A percentile compares a stretch with the other conserved stretches of the same genome.
Conservation (phyloP, 495 filamentous ascomycete genomes). For the Diplogelasinospora grovesii region DNA sequence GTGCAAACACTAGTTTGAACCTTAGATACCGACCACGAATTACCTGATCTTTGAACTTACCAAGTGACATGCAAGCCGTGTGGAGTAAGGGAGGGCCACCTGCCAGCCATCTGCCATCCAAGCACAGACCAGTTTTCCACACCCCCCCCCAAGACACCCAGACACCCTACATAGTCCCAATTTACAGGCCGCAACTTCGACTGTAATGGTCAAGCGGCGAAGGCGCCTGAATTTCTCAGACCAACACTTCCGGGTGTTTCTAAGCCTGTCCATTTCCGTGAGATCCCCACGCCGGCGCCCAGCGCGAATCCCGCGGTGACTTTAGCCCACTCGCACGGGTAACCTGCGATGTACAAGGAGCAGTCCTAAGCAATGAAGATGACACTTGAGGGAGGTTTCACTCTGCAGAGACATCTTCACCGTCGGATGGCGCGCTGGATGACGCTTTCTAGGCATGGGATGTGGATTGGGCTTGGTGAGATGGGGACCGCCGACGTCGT, state of each 20-base stretch:
- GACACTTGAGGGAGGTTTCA: slow-evolving; percentile 44
- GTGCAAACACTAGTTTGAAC: too few species aligned
- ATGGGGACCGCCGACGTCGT: slow-evolving; percentile 42
- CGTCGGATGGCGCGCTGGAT: slow-evolving; percentile 48
- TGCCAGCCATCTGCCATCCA: too few species aligned
- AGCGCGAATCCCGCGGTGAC: slow-evolving; percentile 47
- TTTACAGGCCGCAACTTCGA: slow-evolving; percentile 5
- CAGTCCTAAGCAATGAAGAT: slow-evolving; percentile 45
- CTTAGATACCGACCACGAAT: too few species aligned
- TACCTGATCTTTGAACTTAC: too few species aligned
- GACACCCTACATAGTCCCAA: slow-evolving; percentile 14
- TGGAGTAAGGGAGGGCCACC: too few species aligned
- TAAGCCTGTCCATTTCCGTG: slow-evolving; percentile 40
- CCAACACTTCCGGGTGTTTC: too few species aligned
- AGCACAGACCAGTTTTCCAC: too few species aligned
- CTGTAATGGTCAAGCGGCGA: slow-evolving; percentile 46
- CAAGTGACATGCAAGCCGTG: too few species aligned
- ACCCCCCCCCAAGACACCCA: too few species aligned
- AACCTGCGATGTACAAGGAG: slow-evolving; percentile 42
- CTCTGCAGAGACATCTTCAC: slow-evolving; percentile 48
- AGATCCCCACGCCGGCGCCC: slow-evolving; percentile 45
- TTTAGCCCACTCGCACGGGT: slow-evolving; percentile 43
- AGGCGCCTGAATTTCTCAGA: slow-evolving; percentile 42
- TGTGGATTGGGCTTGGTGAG: slow-evolving; percentile 38
- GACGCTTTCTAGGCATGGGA: slow-evolving; percentile 47